phyloP scores from a whole-genome alignment of 2,329 filamentous ascomycete species.

The Onygena corvina region DNA sequence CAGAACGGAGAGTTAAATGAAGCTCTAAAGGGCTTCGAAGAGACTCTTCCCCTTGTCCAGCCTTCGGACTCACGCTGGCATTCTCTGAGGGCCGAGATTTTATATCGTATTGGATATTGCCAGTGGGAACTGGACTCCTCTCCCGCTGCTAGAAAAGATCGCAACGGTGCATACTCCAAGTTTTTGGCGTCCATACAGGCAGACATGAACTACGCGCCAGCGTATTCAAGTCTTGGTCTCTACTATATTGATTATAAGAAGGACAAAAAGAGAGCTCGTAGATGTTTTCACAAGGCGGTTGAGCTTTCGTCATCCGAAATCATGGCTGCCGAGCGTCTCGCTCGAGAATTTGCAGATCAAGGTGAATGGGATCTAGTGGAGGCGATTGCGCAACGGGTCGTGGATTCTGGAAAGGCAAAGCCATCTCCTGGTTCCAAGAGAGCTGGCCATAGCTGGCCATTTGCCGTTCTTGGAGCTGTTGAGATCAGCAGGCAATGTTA shows the following conservation, averaged over 20 bases:
- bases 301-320: conserved; percentile 83
- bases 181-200: conserved; percentile 76
- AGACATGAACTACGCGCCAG: conserved; percentile 75
- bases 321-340: conserved; percentile 73
- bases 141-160: conserved; percentile 61
- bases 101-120: conserved; percentile 78
- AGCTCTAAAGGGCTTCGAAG: conserved; percentile 58
- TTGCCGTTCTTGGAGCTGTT: conserved; percentile 82
- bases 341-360: conserved; percentile 73
- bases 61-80: conserved; percentile 47
- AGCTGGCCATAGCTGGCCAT: conserved; percentile 90
- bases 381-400: conserved; percentile 74
- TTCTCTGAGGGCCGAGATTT: conserved; percentile 70
- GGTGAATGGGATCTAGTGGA: conserved; percentile 96
- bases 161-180: conserved; percentile 67
- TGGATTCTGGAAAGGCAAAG: conserved; percentile 87
- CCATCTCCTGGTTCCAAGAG: conserved; percentile 86
- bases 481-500: conserved; percentile 93
- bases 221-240: conserved; percentile 80
- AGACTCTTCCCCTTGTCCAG: conserved; percentile 54
- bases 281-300: conserved; percentile 92
- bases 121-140: conserved; percentile 74
- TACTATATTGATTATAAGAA: conserved; percentile 86
- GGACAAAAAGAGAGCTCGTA: conserved; percentile 73
- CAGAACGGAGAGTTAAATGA: conserved; percentile 61